A percentile compares a stretch with the other conserved stretches of the same genome.
phyloP scores from a whole-genome alignment of 805 yeast species.

The Hanseniaspora occidentalis region DNA sequence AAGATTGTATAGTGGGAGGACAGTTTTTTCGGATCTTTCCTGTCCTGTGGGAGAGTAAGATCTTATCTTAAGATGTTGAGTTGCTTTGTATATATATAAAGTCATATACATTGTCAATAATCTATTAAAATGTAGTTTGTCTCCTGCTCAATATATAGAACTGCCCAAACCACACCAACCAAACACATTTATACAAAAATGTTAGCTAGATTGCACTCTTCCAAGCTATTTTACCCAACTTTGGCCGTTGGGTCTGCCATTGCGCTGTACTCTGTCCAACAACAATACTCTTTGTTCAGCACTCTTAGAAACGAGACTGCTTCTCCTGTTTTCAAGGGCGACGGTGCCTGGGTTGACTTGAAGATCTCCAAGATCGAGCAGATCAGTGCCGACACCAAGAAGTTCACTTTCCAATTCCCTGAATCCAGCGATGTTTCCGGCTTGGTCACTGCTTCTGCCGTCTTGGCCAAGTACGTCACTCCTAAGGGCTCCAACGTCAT shows the following conservation, averaged over 20 bases:
- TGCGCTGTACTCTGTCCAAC: slow-evolving; percentile 23
- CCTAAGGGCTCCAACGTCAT: slow-evolving; percentile 77
- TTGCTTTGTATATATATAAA: too few relatives aligned
- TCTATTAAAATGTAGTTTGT: too few relatives aligned
- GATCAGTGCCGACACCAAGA: slow-evolving; percentile 51
- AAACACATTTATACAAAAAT: slow-evolving; percentile 8
- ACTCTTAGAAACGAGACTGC: slow-evolving; percentile 23
- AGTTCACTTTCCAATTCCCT: slow-evolving; percentile 59
- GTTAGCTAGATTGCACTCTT: slow-evolving; percentile 16
- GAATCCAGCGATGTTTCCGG: slow-evolving; percentile 60
- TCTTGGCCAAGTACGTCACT: slow-evolving; percentile 71
- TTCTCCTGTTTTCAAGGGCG: slow-evolving; percentile 43
- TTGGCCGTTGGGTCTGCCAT: slow-evolving; percentile 39
- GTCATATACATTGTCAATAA: too few relatives aligned
- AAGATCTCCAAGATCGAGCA: slow-evolving; percentile 33
- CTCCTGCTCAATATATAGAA: too few relatives aligned
- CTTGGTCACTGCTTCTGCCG: slow-evolving; percentile 62
- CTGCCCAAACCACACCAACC: not conserved
- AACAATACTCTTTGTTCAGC: slow-evolving; percentile 19
- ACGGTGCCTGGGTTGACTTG: slow-evolving; percentile 61
- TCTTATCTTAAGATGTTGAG: too few relatives aligned
- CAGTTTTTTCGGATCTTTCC: too few relatives aligned
- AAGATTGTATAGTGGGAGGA: too few relatives aligned
- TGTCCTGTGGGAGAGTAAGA: too few relatives aligned
- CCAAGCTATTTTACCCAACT: slow-evolving; percentile 23